Evolutionary conservation across 331 rosid species (phyloP).

Genomic region (Malus hybrid): DNA sequence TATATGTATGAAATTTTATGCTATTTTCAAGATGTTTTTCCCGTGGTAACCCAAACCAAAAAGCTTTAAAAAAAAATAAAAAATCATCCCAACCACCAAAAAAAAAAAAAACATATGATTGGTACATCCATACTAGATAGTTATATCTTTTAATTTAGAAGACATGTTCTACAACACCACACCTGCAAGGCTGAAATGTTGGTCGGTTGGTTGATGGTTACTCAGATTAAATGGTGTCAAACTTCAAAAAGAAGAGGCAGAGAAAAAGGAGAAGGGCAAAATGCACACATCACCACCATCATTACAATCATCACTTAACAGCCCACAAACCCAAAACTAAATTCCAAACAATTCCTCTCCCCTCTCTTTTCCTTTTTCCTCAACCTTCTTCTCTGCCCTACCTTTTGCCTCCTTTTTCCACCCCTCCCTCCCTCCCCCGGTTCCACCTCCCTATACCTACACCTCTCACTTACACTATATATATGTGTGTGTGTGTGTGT

Average conservation of each 20-base stretch:
- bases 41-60: too few relatives aligned
- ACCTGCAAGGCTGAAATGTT: neutral
- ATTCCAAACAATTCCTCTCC: constrained; percentile 35
- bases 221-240: constrained; percentile 14
- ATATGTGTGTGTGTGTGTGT: neutral
- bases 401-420: constrained; percentile 50
- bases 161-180: neutral
- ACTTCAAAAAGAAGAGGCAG: neutral
- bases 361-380: constrained; percentile 20
- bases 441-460: constrained; percentile 32
- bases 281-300: constrained; percentile 51
- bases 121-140: too few relatives aligned
- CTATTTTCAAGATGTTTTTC: too few relatives aligned
- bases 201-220: neutral
- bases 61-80: too few relatives aligned
- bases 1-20: too few relatives aligned
- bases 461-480: too few relatives aligned
- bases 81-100: too few relatives aligned
- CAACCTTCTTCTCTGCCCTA: constrained; percentile 42
- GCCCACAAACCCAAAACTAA: constrained; percentile 41
- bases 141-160: neutral
- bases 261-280: constrained; percentile 23
- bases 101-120: too few relatives aligned
- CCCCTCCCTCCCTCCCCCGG: constrained; percentile 34
- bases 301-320: constrained; percentile 60